Evolutionary conservation across 129 eudicot genomes (phyloP).

Genomic region (Silybum marianum): DNA sequence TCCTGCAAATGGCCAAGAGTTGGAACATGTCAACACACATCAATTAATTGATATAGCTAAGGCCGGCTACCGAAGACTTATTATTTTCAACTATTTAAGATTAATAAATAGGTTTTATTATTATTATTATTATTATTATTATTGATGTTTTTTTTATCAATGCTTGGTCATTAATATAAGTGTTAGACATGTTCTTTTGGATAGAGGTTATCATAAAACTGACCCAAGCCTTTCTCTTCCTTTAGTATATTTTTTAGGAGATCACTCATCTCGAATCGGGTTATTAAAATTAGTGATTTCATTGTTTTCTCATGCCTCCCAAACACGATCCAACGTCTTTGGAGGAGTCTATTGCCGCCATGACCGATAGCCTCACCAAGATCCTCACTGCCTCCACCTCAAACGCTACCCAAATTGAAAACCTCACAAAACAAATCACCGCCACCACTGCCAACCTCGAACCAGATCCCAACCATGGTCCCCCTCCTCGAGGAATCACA

Average conservation of each 20-base stretch:
- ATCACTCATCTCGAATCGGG: not conserved
- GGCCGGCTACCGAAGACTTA: not conserved
- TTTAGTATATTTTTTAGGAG: not conserved
- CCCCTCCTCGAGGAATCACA: not conserved
- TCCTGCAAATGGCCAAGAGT: not conserved
- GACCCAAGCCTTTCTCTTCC: not conserved
- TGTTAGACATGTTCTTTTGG: not conserved
- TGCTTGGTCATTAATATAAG: not conserved
- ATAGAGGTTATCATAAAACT: not conserved
- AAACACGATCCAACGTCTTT: not conserved
- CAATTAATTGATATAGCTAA: not conserved
- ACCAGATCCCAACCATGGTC: not conserved
- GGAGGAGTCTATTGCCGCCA: not conserved
- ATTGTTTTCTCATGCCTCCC: not conserved
- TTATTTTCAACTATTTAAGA: not conserved
- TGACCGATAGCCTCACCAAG: not conserved
- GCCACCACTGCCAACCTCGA: not conserved
- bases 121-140: too few relatives aligned
- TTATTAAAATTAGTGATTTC: not conserved
- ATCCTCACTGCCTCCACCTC: not conserved
- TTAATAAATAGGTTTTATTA: not conserved
- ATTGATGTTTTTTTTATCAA: too few relatives aligned
- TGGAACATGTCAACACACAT: not conserved
- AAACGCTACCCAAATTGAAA: not conserved
- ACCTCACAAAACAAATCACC: not conserved